Conservation (phyloP, 371 early-diverging fungal species). For the Choanephora cucurbitarum region DNA sequence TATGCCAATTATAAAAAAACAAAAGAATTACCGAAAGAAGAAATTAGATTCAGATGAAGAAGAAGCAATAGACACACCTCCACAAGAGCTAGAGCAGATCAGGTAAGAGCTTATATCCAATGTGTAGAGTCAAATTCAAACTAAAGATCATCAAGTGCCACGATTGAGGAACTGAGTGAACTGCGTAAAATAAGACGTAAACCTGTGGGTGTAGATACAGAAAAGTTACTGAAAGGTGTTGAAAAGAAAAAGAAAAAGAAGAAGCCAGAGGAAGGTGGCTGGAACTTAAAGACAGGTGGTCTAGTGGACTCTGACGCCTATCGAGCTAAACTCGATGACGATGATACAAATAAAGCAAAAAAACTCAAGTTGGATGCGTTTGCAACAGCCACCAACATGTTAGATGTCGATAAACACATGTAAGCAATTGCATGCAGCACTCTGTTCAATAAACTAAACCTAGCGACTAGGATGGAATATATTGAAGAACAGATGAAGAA, state of each 20-base stretch:
- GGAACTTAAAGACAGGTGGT: conserved; percentile 60
- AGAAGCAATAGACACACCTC: conserved; percentile 6
- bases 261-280: conserved; percentile 35
- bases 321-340: conserved; percentile 26
- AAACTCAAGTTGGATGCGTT: conserved; percentile 67
- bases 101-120: too few relatives aligned
- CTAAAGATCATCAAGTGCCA: too few relatives aligned
- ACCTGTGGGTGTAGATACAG: conserved; percentile 62
- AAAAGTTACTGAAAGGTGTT: conserved; percentile 59
- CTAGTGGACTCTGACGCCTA: conserved; percentile 50
- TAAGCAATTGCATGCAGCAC: too few relatives aligned
- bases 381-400: conserved; percentile 78
- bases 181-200: conserved; percentile 63
- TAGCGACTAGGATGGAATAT: conserved; percentile 69
- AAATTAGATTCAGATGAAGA: conserved; percentile 41
- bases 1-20: conserved; percentile 35
- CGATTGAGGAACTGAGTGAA: conserved; percentile 65
- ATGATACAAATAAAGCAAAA: conserved; percentile 12
- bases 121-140: too few relatives aligned
- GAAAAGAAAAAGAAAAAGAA: conserved; percentile 55
- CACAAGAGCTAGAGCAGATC: conserved; percentile 17
- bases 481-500: conserved; percentile 30
- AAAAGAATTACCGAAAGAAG: conserved; percentile 43
- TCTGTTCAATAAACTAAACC: not conserved
- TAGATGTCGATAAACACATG: conserved; percentile 90